These are phyloP conservation scores for Usnea hakonensis DNA, from an alignment of 495 filamentous ascomycete species.

Conservation along the genomic window DNA sequence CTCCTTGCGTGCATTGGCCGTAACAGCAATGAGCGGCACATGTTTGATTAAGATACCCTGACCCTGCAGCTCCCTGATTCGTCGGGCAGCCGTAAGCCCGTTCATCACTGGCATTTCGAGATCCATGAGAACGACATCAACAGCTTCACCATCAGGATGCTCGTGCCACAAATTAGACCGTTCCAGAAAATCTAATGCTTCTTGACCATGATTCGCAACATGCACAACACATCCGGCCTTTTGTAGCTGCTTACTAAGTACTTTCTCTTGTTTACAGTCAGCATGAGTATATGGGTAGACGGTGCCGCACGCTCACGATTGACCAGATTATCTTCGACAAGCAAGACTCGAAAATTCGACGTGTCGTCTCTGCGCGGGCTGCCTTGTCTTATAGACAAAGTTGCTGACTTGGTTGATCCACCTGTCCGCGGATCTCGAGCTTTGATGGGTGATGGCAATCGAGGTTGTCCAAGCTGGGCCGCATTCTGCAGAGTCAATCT, in stretches of 20 bases:
- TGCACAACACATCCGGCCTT: not conserved
- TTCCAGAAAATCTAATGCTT: not conserved
- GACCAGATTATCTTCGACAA: not conserved
- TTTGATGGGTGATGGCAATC: not conserved
- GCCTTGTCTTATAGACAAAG: not conserved
- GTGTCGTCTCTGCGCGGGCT: constrained; percentile 31
- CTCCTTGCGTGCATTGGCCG: constrained; percentile 62
- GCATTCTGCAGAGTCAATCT: not conserved
- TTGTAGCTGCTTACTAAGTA: not conserved
- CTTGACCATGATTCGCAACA: not conserved
- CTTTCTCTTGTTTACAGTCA: not conserved
- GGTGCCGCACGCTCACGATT: not conserved
- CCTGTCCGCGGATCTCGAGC: not conserved
- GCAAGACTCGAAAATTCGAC: not conserved
- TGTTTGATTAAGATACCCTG: constrained; percentile 44
- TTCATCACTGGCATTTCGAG: constrained; percentile 83
- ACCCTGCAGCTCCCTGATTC: constrained; percentile 56
- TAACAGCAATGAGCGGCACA: constrained; percentile 69
- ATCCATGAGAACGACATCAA: constrained; percentile 70
- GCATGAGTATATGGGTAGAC: not conserved
- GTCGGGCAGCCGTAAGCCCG: constrained; percentile 58
- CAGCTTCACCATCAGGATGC: constrained; percentile 27
- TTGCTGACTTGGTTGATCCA: not conserved
- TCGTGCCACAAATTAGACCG: constrained; percentile 18
- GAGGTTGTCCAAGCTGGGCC: not conserved